These are phyloP conservation scores for Ashbya aceris DNA, from an alignment of 1,139 yeast genomes.

Conservation along the genomic window DNA sequence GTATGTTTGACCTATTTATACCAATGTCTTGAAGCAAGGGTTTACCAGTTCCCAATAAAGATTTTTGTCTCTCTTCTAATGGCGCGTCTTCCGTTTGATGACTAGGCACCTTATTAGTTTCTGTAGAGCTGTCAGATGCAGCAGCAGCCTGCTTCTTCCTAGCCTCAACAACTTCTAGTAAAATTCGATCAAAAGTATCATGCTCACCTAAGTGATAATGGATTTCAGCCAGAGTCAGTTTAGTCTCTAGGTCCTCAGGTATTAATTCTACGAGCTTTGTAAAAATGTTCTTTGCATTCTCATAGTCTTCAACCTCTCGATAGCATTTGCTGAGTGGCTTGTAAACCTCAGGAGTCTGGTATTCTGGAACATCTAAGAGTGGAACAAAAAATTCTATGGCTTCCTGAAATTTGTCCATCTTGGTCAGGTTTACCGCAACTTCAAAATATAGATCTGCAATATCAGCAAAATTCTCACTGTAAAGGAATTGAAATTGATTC, in stretches of 20 bases:
- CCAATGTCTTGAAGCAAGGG: constrained; percentile 33
- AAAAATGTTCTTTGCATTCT: constrained; percentile 61
- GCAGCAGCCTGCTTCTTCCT: constrained; percentile 30
- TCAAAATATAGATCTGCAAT: constrained; percentile 67
- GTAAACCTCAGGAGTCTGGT: constrained; percentile 43
- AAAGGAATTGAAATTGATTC: constrained; percentile 53
- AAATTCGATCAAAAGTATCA: constrained; percentile 48
- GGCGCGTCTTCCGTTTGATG: constrained; percentile 19
- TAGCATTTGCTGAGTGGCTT: constrained; percentile 69
- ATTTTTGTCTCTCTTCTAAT: constrained; percentile 9
- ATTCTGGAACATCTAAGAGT: constrained; percentile 43
- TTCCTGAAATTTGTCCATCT: constrained; percentile 56
- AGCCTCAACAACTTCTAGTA: constrained; percentile 42
- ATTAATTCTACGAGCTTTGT: constrained; percentile 46
- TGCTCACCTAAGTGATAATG: constrained; percentile 62
- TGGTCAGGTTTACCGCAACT: constrained; percentile 67
- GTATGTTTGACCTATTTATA: constrained; percentile 22
- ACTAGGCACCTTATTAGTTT: constrained; percentile 1
- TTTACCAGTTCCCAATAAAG: constrained; percentile 20
- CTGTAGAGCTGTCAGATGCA: neutral
- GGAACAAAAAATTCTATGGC: constrained; percentile 60
- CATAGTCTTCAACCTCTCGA: constrained; percentile 60
- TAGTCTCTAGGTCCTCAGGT: constrained; percentile 60
- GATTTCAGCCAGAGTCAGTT: constrained; percentile 74
- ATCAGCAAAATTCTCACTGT: constrained; percentile 47